Percentiles rank a stretch among this genome's conserved stretches.
These are phyloP conservation scores for Beauveria sp. DNA, from an alignment of 2,329 filamentous ascomycete species.

Conservation along the genomic window DNA sequence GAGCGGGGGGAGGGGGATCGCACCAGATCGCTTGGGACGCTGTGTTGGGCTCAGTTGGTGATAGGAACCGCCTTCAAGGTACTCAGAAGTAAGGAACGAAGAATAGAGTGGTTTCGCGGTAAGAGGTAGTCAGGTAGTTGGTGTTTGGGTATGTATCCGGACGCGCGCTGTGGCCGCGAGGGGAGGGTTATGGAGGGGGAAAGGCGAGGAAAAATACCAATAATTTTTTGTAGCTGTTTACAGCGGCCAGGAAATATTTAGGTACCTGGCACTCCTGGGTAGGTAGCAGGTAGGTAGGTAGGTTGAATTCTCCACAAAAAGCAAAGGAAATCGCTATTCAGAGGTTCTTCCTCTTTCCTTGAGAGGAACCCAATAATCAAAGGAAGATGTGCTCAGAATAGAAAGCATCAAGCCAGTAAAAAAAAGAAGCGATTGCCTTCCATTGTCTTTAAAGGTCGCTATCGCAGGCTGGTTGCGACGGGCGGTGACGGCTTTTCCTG, in stretches of 20 bases:
- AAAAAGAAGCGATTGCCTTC: not conserved
- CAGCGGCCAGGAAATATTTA: slow-evolving; percentile 4
- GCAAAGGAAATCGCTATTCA: not conserved
- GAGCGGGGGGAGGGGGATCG: slow-evolving; percentile 7
- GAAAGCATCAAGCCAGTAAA: not conserved
- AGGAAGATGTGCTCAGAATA: not conserved
- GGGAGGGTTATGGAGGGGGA: slow-evolving; percentile 10
- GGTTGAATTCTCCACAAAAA: not conserved
- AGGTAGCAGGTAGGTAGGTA: not conserved
- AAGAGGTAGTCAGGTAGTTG: not conserved
- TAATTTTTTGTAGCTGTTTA: slow-evolving; percentile 8
- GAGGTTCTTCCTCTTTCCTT: not conserved
- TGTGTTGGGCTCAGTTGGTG: not conserved
- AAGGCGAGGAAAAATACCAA: slow-evolving; percentile 9
- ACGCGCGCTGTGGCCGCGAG: slow-evolving; percentile 11
- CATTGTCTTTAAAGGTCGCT: not conserved
- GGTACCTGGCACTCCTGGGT: not conserved
- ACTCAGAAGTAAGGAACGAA: not conserved
- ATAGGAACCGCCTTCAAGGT: not conserved
- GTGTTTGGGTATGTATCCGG: slow-evolving; percentile 6
- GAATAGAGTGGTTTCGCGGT: not conserved
- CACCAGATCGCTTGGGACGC: not conserved
- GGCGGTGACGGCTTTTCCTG: no score
- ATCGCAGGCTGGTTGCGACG: no score
- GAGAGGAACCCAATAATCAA: not conserved